Evolutionary conservation across 31 red algal genomes (phyloP).

Genomic region (Odonthalia washingtoniensis): DNA sequence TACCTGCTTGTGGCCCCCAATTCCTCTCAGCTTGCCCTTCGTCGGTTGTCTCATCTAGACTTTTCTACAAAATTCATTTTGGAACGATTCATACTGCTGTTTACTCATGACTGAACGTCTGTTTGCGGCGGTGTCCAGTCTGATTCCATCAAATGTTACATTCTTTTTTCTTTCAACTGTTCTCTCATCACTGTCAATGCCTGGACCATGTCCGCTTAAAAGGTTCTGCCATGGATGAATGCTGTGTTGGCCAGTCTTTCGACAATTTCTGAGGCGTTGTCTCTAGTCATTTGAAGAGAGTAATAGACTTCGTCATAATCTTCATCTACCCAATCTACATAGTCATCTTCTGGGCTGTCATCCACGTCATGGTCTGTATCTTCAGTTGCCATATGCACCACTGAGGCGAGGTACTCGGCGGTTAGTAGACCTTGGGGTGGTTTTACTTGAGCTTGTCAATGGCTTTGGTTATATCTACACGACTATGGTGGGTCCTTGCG

Average conservation of each 20-base stretch:
- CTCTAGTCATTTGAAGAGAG: not conserved
- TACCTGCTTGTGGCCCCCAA: not conserved
- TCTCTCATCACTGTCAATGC: too few relatives aligned
- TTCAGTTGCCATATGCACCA: not conserved
- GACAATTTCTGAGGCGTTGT: not conserved
- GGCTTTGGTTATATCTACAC: not conserved
- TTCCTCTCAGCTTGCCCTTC: not conserved
- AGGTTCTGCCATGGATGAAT: not conserved
- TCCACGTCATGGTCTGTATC: too few relatives aligned
- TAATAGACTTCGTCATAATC: not conserved
- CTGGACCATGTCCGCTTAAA: not conserved
- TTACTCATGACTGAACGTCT: not conserved
- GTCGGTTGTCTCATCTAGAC: not conserved
- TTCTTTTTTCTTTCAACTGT: too few relatives aligned
- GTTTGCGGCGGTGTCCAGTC: not conserved
- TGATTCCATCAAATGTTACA: not conserved
- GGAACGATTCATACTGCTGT: not conserved
- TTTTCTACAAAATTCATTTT: not conserved
- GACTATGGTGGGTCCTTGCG: not conserved
- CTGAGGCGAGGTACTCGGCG: not conserved
- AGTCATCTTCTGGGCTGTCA: not conserved
- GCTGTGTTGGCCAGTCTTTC: not conserved
- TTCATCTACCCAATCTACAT: not conserved
- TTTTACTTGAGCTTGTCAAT: not conserved
- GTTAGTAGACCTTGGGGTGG: not conserved